Percentiles rank a stretch among this genome's conserved stretches.
phyloP scores from a whole-genome alignment of 768 basidiomycete genomes.

The Pleurotus eryngii region DNA sequence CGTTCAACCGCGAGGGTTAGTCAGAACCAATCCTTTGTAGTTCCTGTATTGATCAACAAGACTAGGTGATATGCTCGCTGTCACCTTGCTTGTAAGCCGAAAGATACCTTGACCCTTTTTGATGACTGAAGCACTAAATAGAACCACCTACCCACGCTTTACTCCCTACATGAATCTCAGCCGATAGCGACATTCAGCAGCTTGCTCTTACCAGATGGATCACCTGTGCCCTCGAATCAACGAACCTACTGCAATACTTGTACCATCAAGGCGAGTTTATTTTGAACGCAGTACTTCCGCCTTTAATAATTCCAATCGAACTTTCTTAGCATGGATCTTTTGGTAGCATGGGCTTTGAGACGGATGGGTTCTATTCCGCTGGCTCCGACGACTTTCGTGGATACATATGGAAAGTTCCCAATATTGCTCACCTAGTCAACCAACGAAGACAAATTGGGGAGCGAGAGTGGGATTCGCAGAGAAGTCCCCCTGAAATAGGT shows the following conservation, averaged over 20 bases:
- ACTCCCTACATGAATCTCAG: slow-evolving; percentile 59
- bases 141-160: slow-evolving; percentile 73
- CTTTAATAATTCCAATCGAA: neutral
- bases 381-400: slow-evolving; percentile 83
- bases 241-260: slow-evolving; percentile 67
- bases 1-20: slow-evolving; percentile 67
- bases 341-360: slow-evolving; percentile 52
- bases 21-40: neutral
- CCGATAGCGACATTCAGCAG: slow-evolving; percentile 72
- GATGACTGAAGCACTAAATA: slow-evolving; percentile 20
- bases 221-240: slow-evolving; percentile 39
- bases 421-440: slow-evolving; percentile 37
- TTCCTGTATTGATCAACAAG: neutral
- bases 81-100: slow-evolving; percentile 60
- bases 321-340: slow-evolving; percentile 67
- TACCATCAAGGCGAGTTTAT: slow-evolving; percentile 67
- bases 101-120: neutral
- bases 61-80: slow-evolving; percentile 58
- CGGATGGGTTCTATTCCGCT: slow-evolving; percentile 61
- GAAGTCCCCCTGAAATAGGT: slow-evolving; percentile 36
- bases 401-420: slow-evolving; percentile 77
- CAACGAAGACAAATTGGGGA: slow-evolving; percentile 42
- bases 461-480: slow-evolving; percentile 42
- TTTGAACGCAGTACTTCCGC: neutral
- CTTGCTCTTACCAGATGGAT: slow-evolving; percentile 52